Evolutionary conservation across 768 basidiomycete species (phyloP), one percentile per base, ranked within the genome.

Genomic region (Gymnopilus dilepis): DNA sequence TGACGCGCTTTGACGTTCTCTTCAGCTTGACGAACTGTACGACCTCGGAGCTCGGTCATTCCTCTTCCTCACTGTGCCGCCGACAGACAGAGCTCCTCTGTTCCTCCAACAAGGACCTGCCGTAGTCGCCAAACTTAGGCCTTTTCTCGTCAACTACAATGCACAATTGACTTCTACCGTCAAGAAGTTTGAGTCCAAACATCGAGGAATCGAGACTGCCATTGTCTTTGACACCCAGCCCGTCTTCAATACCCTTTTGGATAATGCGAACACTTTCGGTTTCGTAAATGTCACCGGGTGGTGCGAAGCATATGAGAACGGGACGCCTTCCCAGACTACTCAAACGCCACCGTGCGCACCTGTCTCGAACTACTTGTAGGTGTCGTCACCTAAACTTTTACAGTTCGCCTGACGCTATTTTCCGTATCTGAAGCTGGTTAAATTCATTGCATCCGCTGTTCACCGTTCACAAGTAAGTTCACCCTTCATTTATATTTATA

Each of bases 301-400:
- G 59, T 86, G 86, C 67, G 77, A 78, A 26, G 84, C 81, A 2
- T 89, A 89, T 69, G 73, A 84, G 69, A 85, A 84, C 64, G 86
- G 86, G 9, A 86, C 85, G 0, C 78, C 83, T 5, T 72, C 77
- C 8, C 63, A 56, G 43, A 84, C 81, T n/a, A 86, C 85, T 38
- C 84, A 88, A 72, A 77, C 81, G 12, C 70, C 78, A 6, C 82
- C 82, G 2, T 89, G 85, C 69, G 86, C 85, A 13, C 87, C 87
- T 2, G 86, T 85, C 28, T 85, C 84, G 19, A 87, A 77, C 48
- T 88, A 88, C 69, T 88, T 89, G 86, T 87, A 68, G 76, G 85
- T 77, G 13, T 5, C 34, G 34, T 57, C 15, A 12, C 24, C 4
- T 33, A 4, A 15, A 37, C 15, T 15, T 12, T 28, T 15, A 0